These are phyloP conservation scores for Pseudozyma hubeiensis DNA, from an alignment of 1,284 basidiomycete genomes.

Conservation along the genomic window DNA sequence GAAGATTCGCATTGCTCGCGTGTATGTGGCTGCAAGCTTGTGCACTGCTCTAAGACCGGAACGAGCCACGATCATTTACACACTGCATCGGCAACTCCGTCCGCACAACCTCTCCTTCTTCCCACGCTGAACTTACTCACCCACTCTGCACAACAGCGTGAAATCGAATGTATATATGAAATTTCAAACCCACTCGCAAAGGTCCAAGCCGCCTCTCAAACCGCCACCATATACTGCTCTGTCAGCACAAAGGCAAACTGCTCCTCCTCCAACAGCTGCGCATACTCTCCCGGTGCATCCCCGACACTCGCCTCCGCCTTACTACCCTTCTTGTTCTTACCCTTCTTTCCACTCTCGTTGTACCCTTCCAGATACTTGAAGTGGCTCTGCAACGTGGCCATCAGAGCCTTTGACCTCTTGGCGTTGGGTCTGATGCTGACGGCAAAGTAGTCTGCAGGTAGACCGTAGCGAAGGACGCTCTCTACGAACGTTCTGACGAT, in stretches of 20 bases:
- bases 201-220: background rate
- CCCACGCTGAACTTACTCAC: too few species aligned
- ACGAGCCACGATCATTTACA: too few species aligned
- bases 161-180: background rate
- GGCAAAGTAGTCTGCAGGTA: slow-evolving; percentile 90
- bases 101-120: too few species aligned
- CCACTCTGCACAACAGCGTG: too few species aligned
- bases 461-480: slow-evolving; percentile 92
- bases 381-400: slow-evolving; percentile 79
- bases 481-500: slow-evolving; percentile 91
- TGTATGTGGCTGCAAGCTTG: too few species aligned
- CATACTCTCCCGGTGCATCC: slow-evolving; percentile 66
- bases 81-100: too few species aligned
- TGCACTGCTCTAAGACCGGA: too few species aligned
- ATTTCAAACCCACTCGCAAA: background rate
- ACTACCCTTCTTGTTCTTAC: slow-evolving; percentile 15
- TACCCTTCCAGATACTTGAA: slow-evolving; percentile 81
- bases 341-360: slow-evolving; percentile 30
- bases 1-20: too few species aligned
- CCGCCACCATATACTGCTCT: slow-evolving; percentile 61
- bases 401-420: slow-evolving; percentile 80
- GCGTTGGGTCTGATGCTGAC: slow-evolving; percentile 82
- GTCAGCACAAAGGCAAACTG: slow-evolving; percentile 64
- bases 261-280: slow-evolving; percentile 64
- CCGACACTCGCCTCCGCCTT: slow-evolving; percentile 11